These are phyloP conservation scores for Globisporangium echinulatum DNA, from an alignment of 352 stramenopile species.

Conservation along the genomic window DNA sequence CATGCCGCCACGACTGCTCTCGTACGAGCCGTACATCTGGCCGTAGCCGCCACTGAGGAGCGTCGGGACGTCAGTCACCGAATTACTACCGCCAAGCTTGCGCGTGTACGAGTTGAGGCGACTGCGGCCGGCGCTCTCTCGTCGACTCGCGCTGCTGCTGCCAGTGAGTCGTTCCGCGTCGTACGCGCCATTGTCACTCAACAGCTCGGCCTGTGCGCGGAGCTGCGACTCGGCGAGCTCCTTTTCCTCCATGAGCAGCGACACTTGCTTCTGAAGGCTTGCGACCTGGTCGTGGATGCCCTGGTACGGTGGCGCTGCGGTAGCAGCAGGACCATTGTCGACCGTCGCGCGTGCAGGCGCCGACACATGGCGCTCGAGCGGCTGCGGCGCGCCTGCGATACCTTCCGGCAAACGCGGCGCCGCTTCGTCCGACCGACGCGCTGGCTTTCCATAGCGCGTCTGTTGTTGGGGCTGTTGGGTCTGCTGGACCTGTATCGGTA, in stretches of 20 bases:
- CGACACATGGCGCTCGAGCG: conserved; percentile 71
- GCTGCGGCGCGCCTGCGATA: conserved; percentile 12
- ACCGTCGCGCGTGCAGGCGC: conserved; percentile 44
- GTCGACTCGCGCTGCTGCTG: conserved; percentile 12
- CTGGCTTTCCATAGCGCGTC: conserved; percentile 6
- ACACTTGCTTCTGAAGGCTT: conserved; percentile 80
- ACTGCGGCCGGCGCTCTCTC: conserved; percentile 4
- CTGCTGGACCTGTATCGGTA: conserved; percentile 17
- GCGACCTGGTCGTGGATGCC: conserved; percentile 76
- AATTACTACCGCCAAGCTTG: conserved; percentile 23
- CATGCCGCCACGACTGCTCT: conserved; percentile 16
- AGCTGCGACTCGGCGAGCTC: conserved; percentile 72
- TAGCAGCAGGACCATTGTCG: neutral
- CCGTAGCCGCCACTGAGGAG: conserved; percentile 17
- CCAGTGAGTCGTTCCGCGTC: conserved; percentile 37
- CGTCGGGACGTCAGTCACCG: conserved; percentile 15
- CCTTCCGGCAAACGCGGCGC: conserved; percentile 8
- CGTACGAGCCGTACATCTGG: conserved; percentile 36
- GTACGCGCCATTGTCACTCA: conserved; percentile 20
- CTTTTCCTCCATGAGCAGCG: conserved; percentile 82
- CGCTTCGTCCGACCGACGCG: conserved; percentile 54
- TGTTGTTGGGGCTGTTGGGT: conserved; percentile 14
- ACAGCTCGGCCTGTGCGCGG: conserved; percentile 59
- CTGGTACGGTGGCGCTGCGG: conserved; percentile 19
- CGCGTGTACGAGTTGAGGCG: conserved; percentile 57